These are phyloP conservation scores for Ophiocordyceps australis DNA, from an alignment of 2,329 filamentous ascomycete species.

Conservation along the genomic window DNA sequence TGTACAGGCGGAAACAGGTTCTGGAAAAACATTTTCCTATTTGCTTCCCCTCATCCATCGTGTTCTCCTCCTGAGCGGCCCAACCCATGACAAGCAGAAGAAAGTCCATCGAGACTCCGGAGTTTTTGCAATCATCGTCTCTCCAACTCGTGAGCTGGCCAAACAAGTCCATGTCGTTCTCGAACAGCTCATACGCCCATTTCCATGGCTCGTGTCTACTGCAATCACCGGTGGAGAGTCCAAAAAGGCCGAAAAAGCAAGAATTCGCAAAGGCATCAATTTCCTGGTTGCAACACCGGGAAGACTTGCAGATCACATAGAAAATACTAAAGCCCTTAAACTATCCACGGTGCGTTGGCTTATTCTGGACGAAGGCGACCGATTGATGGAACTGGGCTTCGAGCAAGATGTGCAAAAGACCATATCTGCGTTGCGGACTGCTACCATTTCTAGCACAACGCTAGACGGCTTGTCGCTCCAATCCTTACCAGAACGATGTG, in stretches of 20 bases:
- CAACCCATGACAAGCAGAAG: conserved; percentile 25
- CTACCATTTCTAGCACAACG: conserved; percentile 38
- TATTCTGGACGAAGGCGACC: conserved; percentile 86
- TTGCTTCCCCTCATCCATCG: conserved; percentile 81
- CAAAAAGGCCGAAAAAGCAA: conserved; percentile 74
- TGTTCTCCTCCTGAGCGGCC: conserved; percentile 56
- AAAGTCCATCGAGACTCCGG: conserved; percentile 70
- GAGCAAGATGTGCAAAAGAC: conserved; percentile 86
- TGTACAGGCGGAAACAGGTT: conserved; percentile 91
- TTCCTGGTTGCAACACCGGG: conserved; percentile 92
- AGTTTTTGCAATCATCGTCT: conserved; percentile 83
- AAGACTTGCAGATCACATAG: conserved; percentile 75
- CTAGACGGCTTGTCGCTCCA: conserved; percentile 39
- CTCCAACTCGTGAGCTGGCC: conserved; percentile 83
- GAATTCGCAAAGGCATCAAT: conserved; percentile 83
- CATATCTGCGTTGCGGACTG: conserved; percentile 57
- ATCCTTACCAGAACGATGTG: conserved; percentile 54
- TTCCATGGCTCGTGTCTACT: conserved; percentile 85
- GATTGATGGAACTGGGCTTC: conserved; percentile 96
- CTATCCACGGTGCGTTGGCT: conserved; percentile 85
- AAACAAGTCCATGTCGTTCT: conserved; percentile 84
- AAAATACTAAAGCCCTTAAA: conserved; percentile 79
- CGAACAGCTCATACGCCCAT: conserved; percentile 70
- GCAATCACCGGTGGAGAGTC: conserved; percentile 57
- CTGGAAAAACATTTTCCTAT: conserved; percentile 95